Conservation (phyloP, 176 grass and related monocot genomes). For the Zizania latifolia region DNA sequence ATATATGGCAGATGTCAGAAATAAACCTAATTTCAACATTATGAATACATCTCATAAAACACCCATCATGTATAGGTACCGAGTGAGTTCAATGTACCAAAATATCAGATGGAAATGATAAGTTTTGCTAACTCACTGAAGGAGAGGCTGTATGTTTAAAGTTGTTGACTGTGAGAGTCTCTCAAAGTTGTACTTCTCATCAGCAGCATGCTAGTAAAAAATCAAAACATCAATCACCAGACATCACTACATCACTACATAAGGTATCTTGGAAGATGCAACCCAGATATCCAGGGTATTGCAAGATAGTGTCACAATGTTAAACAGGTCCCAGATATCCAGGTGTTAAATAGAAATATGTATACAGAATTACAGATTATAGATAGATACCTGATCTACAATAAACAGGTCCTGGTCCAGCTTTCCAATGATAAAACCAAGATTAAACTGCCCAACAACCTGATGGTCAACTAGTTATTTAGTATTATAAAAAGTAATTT, state of each 20-base stretch:
- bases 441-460: slow-evolving; percentile 98
- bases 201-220: slow-evolving; percentile 84
- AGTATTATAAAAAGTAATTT: slow-evolving; percentile 8
- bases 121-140: slow-evolving; percentile 68
- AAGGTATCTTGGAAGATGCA: slow-evolving; percentile 30
- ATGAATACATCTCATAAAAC: neutral
- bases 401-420: slow-evolving; percentile 89
- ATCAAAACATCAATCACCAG: slow-evolving; percentile 10
- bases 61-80: neutral
- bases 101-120: slow-evolving; percentile 27
- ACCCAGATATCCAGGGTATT: slow-evolving; percentile 15
- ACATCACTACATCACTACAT: neutral
- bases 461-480: slow-evolving; percentile 36
- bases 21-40: slow-evolving; percentile 4
- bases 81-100: slow-evolving; percentile 7
- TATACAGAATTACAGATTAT: neutral
- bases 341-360: too few relatives aligned
- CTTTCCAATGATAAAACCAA: slow-evolving; percentile 97
- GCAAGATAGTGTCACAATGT: neutral
- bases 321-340: too few relatives aligned
- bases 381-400: slow-evolving; percentile 75
- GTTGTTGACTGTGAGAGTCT: slow-evolving; percentile 83
- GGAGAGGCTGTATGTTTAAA: slow-evolving; percentile 84
- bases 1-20: neutral
- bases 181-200: slow-evolving; percentile 99